A percentile compares a stretch with the other conserved stretches of the same genome.
phyloP scores from a whole-genome alignment of 1,139 yeast species.

The Taphrina wiesneri region DNA sequence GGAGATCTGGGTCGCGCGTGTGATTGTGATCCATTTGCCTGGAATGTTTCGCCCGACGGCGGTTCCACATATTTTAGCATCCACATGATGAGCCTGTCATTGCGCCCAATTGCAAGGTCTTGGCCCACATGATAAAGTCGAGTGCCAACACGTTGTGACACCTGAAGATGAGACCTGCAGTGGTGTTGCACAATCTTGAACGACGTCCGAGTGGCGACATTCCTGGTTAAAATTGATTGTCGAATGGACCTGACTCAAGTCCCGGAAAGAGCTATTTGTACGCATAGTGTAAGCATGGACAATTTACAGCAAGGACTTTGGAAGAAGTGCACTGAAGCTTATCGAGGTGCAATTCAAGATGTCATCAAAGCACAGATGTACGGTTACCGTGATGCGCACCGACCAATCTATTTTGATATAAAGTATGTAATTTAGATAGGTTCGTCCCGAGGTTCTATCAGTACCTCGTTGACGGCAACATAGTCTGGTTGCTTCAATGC shows the following conservation, averaged over 20 bases:
- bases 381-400: neutral
- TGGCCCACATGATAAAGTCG: no score
- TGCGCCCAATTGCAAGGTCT: no score
- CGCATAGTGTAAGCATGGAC: neutral
- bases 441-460: constrained; percentile 16
- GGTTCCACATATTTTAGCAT: no score
- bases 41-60: no score
- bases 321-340: neutral
- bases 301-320: neutral
- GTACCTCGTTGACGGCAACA: constrained; percentile 18
- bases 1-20: no score
- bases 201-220: neutral
- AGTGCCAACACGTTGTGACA: no score
- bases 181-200: no score
- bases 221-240: neutral
- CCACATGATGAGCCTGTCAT: no score
- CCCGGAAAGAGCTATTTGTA: neutral
- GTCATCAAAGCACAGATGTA: neutral
- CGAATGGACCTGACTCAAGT: neutral
- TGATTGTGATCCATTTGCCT: no score
- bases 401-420: no score
- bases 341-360: neutral
- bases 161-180: no score
- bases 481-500: constrained; percentile 21
- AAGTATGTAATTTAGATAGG: neutral